Percentiles rank a stretch among this genome's conserved stretches.
phyloP scores from a whole-genome alignment of 2,329 filamentous ascomycete species.

The Lasiodiplodia gonubiensis region DNA sequence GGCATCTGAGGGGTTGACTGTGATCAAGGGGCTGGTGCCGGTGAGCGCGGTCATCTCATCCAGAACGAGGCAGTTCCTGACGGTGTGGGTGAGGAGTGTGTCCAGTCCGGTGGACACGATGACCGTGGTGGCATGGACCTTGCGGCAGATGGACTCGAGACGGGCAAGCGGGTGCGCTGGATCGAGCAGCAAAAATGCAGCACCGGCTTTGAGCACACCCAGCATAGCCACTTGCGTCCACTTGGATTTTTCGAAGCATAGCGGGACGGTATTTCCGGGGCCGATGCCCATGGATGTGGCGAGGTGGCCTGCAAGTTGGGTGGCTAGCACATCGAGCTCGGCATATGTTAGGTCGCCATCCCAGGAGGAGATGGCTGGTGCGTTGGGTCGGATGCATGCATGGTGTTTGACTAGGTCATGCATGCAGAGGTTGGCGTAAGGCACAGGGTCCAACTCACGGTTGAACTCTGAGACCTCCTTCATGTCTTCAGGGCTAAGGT shows the following conservation, averaged over 20 bases:
- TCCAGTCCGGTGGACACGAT: conserved; percentile 35
- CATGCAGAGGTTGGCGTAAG: background rate
- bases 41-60: background rate
- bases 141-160: conserved; percentile 31
- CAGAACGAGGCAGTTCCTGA: background rate
- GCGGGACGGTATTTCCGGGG: background rate
- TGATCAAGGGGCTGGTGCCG: too few species aligned
- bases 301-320: conserved; percentile 50
- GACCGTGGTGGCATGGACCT: conserved; percentile 40
- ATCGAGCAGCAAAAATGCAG: conserved; percentile 38
- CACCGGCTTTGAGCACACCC: conserved; percentile 43
- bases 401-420: conserved; percentile 53
- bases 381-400: conserved; percentile 51
- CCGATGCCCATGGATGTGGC: conserved; percentile 36
- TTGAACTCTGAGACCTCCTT: background rate
- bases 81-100: conserved; percentile 3
- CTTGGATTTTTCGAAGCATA: conserved; percentile 24
- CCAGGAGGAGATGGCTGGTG: conserved; percentile 57
- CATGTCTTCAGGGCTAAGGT: background rate
- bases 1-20: background rate
- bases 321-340: conserved; percentile 47
- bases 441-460: background rate
- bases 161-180: conserved; percentile 15
- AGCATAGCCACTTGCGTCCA: conserved; percentile 45
- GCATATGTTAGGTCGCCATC: conserved; percentile 57